Percentiles rank a stretch among this genome's conserved stretches.
These are phyloP conservation scores for Thuidium tamariscinum DNA, from an alignment of 225 moss, liverwort and hornwort genomes.

Conservation along the genomic window DNA sequence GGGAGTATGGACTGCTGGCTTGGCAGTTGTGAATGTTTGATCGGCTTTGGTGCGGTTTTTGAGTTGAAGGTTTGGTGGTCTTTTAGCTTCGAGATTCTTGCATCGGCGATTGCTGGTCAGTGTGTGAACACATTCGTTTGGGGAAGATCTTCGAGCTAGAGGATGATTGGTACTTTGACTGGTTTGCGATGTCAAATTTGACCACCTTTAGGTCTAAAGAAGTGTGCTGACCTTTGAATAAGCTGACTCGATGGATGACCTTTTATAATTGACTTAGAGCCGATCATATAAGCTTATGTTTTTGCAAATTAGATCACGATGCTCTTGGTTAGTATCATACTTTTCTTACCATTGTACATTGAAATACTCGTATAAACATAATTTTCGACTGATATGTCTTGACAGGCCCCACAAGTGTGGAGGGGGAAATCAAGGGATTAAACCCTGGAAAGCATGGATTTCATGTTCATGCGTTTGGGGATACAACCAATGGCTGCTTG, in stretches of 20 bases:
- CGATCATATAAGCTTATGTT: background rate
- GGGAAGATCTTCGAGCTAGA: background rate
- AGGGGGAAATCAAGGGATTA: constrained; percentile 63
- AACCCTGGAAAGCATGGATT: constrained; percentile 75
- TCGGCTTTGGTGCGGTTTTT: background rate
- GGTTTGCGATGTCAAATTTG: background rate
- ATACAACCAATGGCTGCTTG: constrained; percentile 64
- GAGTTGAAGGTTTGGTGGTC: background rate
- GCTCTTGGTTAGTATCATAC: background rate
- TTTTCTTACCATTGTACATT: background rate
- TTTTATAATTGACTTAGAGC: background rate
- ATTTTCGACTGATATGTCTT: background rate
- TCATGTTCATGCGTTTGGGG: constrained; percentile 62
- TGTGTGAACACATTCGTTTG: background rate
- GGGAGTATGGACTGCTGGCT: background rate
- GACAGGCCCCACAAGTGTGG: constrained; percentile 49
- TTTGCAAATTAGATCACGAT: background rate
- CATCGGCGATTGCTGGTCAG: background rate
- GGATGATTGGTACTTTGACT: background rate
- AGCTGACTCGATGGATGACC: background rate
- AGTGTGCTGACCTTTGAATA: background rate
- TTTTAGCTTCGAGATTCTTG: background rate
- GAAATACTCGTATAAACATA: background rate
- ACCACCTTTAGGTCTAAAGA: background rate
- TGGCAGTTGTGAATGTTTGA: background rate